phyloP scores from a whole-genome alignment of 2,329 filamentous ascomycete genomes.

The Lachnellula cervina region DNA sequence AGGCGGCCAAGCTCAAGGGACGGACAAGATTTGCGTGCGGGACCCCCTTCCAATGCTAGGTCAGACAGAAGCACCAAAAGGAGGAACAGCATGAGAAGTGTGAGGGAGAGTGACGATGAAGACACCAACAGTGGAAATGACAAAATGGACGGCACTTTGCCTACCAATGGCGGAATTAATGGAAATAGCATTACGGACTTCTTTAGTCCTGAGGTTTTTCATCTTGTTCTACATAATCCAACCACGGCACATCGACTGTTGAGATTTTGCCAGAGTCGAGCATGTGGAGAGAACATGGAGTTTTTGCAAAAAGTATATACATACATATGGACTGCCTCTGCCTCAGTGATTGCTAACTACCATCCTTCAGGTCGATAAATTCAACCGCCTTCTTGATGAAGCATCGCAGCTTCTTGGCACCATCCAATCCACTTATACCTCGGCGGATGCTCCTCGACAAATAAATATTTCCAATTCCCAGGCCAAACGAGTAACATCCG shows the following conservation, averaged over 20 bases:
- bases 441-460: conserved; percentile 29
- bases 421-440: conserved; percentile 41
- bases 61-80: neutral
- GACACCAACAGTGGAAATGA: neutral
- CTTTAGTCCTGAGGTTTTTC: conserved; percentile 46
- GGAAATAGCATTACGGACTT: conserved; percentile 38
- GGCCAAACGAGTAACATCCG: conserved; percentile 15
- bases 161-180: neutral
- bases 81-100: neutral
- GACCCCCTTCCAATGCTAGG: neutral
- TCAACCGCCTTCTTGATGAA: conserved; percentile 41
- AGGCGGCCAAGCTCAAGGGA: neutral
- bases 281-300: conserved; percentile 46
- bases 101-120: neutral
- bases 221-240: conserved; percentile 45
- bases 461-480: conserved; percentile 22
- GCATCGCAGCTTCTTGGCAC: conserved; percentile 41
- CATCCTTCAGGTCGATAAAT: conserved; percentile 37
- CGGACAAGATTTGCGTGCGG: neutral
- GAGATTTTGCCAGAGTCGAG: conserved; percentile 44
- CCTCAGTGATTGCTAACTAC: neutral
- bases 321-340: neutral
- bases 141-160: neutral
- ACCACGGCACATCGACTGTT: conserved; percentile 43
- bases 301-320: conserved; percentile 44